phyloP scores from a whole-genome alignment of 2,329 filamentous ascomycete genomes.

The Colletotrichum lupini region DNA sequence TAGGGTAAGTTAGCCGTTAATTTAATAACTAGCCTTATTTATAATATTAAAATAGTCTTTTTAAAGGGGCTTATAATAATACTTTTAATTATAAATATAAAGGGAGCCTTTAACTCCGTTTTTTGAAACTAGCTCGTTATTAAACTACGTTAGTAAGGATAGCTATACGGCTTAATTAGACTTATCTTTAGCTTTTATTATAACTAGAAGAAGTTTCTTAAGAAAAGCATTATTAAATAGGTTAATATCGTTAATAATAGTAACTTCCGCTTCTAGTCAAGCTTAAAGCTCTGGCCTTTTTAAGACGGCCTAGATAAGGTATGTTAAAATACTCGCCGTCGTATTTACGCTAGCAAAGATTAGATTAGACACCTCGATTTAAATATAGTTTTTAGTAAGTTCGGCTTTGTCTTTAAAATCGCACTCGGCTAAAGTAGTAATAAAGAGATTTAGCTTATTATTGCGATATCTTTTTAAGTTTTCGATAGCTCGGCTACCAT shows the following conservation, averaged over 20 bases:
- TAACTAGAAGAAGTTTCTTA: constrained; percentile 46
- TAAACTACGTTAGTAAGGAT: no score
- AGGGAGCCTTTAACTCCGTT: no score
- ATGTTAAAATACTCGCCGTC: constrained; percentile 60
- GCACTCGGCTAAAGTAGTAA: constrained; percentile 3
- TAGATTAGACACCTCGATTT: constrained; percentile 52
- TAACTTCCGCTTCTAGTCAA: constrained; percentile 49
- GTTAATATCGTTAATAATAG: constrained; percentile 13
- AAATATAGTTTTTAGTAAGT: constrained; percentile 45
- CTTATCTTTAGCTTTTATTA: no score
- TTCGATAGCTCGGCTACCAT: constrained; percentile 9
- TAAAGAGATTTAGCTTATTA: constrained; percentile 18
- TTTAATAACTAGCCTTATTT: no score
- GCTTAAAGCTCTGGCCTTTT: constrained; percentile 43
- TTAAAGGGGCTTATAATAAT: no score
- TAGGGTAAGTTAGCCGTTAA: no score
- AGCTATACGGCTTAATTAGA: no score
- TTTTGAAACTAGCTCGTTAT: no score
- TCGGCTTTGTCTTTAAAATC: constrained; percentile 6
- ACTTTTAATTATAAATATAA: no score
- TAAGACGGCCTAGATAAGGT: constrained; percentile 55
- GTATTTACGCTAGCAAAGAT: constrained; percentile 65
- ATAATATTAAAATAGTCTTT: no score
- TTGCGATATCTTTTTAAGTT: background rate
- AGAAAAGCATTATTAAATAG: constrained; percentile 46